Percentiles rank a stretch among this genome's conserved stretches.
Conservation (phyloP, 495 filamentous ascomycete genomes). For the Amniculicola lignicola region DNA sequence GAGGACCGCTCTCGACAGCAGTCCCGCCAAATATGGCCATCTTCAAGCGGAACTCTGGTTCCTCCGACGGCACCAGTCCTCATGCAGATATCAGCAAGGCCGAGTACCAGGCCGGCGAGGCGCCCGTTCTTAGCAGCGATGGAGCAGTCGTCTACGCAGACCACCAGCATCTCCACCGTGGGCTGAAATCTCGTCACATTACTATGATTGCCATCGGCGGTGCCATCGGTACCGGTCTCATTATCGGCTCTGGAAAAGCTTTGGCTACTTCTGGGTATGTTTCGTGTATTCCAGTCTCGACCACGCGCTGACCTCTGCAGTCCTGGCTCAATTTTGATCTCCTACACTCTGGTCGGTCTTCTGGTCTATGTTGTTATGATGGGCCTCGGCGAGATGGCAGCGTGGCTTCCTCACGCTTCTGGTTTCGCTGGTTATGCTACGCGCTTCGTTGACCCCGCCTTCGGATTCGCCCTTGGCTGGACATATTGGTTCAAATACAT, state of each 20-base stretch:
- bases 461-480: slow-evolving; percentile 61
- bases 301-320: slow-evolving; percentile 20
- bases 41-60: slow-evolving; percentile 26
- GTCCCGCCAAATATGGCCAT: slow-evolving; percentile 27
- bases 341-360: slow-evolving; percentile 58
- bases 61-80: slow-evolving; percentile 22
- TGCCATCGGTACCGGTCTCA: slow-evolving; percentile 72
- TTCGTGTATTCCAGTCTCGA: not conserved
- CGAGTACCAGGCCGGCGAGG: slow-evolving; percentile 11
- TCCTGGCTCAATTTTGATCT: slow-evolving; percentile 69
- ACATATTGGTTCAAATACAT: slow-evolving; percentile 60
- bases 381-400: slow-evolving; percentile 62
- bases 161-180: slow-evolving; percentile 50
- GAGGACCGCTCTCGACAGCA: not conserved
- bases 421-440: slow-evolving; percentile 61
- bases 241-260: slow-evolving; percentile 60
- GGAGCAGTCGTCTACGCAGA: slow-evolving; percentile 25
- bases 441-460: slow-evolving; percentile 59
- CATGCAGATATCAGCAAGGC: slow-evolving; percentile 20
- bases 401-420: slow-evolving; percentile 55
- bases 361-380: slow-evolving; percentile 60
- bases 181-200: slow-evolving; percentile 64
- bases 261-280: slow-evolving; percentile 58
- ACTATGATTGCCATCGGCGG: slow-evolving; percentile 85
- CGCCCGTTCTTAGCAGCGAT: slow-evolving; percentile 7